Evolutionary conservation across 1,284 basidiomycete species (phyloP), one percentile per base, ranked within the genome.

Genomic region (Pseudozyma tsukubaensis): DNA sequence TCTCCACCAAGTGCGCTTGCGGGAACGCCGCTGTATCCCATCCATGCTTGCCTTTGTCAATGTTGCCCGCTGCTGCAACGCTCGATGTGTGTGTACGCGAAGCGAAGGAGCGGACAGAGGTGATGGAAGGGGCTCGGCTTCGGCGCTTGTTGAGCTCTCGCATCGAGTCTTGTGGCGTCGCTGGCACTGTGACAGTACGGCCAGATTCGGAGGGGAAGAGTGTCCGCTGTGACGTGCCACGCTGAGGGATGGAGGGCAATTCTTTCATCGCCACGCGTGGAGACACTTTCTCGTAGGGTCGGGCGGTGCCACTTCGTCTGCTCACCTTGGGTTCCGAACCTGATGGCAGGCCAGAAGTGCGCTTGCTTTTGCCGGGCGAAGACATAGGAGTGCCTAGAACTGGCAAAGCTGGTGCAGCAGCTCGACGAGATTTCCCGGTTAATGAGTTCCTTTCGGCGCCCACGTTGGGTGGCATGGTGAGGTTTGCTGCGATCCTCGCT

Each of bases 1-100:
- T 88, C 50, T 79, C 78, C 44, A 87, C 83, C 16, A 88, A 74
- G 42, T 86, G 84, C 16, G 84, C 82, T 35, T 82, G 81, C 0
- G 87, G 87, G 62, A 86, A 88, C 14, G 76, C 52, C 0, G 59
- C 47, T 3, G 64, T 43, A 14, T 70, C 66, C 40, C 34, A 18
- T 1, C 52, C 66, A 14, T 66, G 61, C 45, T 55, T 59, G 8
- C 69, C 54, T n/a, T 59, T 69, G 16, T 68, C 63, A 19, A 52
- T 16, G 49, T 50, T 57, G 35, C 42, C 45, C 12, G 67, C 42
- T 13, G 67, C 52, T 16, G 75, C 69, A 6, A 70, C 18, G 60
- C 56, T 76, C 0, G 69, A 60, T 18, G 61, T 37, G 39, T 79
- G 79, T 7, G 68, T 53, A 9, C 70, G 72, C 7, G 79, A 78